phyloP scores from a whole-genome alignment of 257 asterid species.

The Primulina tabacum region DNA sequence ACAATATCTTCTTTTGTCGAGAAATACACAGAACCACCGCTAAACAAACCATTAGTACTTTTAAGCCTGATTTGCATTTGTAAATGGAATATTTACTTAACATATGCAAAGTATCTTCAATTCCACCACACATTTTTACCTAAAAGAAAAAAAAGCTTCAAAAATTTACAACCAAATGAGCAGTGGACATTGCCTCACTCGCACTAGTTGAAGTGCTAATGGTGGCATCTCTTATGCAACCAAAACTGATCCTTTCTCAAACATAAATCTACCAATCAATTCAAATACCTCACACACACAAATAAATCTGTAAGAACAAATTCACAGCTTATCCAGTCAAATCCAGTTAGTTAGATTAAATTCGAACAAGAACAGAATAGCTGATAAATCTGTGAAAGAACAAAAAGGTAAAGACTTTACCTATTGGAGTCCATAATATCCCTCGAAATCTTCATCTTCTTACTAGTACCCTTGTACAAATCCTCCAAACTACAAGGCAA shows the following conservation, averaged over 20 bases:
- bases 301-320: background rate
- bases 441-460: constrained; percentile 76
- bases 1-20: background rate
- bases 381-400: background rate
- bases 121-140: background rate
- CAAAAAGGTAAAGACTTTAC: constrained; percentile 28
- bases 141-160: background rate
- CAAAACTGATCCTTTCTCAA: background rate
- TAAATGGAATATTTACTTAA: background rate
- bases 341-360: background rate
- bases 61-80: background rate
- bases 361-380: background rate
- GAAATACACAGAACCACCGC: background rate
- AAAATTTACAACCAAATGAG: background rate
- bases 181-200: background rate
- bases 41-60: background rate
- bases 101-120: background rate
- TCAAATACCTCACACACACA: background rate
- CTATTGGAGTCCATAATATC: constrained; percentile 54
- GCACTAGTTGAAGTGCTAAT: background rate
- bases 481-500: constrained; percentile 72
- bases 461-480: constrained; percentile 62
- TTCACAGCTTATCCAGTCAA: background rate
- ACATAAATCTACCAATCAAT: background rate
- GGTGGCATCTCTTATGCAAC: background rate